Evolutionary conservation across 2,329 filamentous ascomycete species (phyloP).

Genomic region (Alternaria rosae): DNA sequence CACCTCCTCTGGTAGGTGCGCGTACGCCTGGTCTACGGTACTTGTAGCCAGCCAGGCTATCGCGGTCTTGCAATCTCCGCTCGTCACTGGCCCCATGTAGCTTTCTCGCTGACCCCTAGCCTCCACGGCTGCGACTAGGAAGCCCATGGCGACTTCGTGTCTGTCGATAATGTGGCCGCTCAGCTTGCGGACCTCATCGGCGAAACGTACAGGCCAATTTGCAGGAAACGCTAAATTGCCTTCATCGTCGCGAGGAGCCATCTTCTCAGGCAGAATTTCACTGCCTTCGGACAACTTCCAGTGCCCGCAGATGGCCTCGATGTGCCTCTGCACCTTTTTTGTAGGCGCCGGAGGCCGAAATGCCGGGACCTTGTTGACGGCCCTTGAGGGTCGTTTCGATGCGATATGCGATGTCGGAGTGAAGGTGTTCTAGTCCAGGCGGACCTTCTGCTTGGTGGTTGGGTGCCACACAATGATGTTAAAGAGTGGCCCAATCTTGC

Average conservation of each 20-base stretch:
- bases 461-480: too few species aligned
- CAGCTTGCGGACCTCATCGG: not conserved
- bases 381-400: not conserved
- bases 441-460: not conserved
- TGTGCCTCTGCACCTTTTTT: not conserved
- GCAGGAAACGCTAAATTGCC: not conserved
- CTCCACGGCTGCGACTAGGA: not conserved
- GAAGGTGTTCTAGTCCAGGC: not conserved
- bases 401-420: not conserved
- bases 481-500: too few species aligned
- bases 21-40: not conserved
- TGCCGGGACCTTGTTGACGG: not conserved
- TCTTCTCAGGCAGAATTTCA: accelerated
- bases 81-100: not conserved
- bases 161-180: not conserved
- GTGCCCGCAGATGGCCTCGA: not conserved
- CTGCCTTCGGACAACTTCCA: not conserved
- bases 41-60: not conserved
- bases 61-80: not conserved
- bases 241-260: not conserved
- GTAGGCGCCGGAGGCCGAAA: not conserved
- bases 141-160: not conserved
- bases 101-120: not conserved
- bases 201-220: not conserved
- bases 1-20: not conserved